Evolutionary conservation across 495 filamentous ascomycete species (phyloP).

Genomic region (Neurospora sp.): DNA sequence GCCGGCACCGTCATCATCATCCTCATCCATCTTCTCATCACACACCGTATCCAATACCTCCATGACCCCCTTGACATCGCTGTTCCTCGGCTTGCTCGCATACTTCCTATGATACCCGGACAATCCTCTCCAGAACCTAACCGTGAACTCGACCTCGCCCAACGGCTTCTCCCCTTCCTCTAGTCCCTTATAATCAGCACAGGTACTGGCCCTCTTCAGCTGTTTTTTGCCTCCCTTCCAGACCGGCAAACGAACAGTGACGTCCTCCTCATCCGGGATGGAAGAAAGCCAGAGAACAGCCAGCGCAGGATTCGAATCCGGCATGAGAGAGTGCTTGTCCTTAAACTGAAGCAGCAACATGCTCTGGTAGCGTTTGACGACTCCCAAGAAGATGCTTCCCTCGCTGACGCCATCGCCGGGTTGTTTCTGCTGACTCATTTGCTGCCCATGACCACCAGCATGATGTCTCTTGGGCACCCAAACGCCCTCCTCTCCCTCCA

Average conservation of each 20-base stretch:
- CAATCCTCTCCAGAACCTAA: constrained; percentile 49
- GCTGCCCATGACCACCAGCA: background rate
- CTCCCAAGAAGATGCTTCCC: constrained; percentile 42
- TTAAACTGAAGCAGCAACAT: constrained; percentile 53
- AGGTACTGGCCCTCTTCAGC: constrained; percentile 30
- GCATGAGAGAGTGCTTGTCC: constrained; percentile 31
- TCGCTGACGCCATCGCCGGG: constrained; percentile 22
- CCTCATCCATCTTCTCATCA: constrained; percentile 38
- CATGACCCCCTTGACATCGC: constrained; percentile 45
- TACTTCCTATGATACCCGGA: constrained; percentile 45
- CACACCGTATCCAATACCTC: constrained; percentile 53
- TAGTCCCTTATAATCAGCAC: constrained; percentile 28
- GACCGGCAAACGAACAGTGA: constrained; percentile 42
- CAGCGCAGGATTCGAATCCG: constrained; percentile 48
- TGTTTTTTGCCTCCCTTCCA: constrained; percentile 44
- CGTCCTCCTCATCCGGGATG: constrained; percentile 52
- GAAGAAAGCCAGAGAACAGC: constrained; percentile 58
- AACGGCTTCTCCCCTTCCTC: constrained; percentile 37
- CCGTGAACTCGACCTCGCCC: constrained; percentile 43
- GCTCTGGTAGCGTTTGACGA: constrained; percentile 51
- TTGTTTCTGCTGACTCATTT: background rate
- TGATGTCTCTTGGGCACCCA: constrained; percentile 21
- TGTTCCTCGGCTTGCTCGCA: constrained; percentile 35
- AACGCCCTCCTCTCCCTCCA: constrained; percentile 10
- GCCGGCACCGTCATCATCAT: constrained; percentile 18